Conservation (phyloP, 805 yeast species). For the Zygosaccharomyces lentus region DNA sequence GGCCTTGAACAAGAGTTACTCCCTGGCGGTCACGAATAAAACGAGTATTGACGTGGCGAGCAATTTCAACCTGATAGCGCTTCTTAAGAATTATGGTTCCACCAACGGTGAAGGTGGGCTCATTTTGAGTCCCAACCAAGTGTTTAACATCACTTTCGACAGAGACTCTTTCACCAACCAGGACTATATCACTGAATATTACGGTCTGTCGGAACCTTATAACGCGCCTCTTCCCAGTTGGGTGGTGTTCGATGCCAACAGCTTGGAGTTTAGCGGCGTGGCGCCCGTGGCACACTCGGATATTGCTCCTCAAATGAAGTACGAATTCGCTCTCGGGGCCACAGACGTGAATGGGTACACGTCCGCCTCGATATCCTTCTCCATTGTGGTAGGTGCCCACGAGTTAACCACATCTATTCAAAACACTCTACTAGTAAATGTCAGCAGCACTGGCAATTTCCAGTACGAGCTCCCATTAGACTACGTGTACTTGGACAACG, state of each 20-base stretch:
- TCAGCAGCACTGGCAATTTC: constrained; percentile 57
- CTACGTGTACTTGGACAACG: constrained; percentile 62
- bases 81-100: constrained; percentile 59
- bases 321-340: constrained; percentile 68
- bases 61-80: constrained; percentile 40
- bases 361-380: constrained; percentile 65
- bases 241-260: constrained; percentile 62
- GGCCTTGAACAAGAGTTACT: constrained; percentile 45
- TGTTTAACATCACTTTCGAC: constrained; percentile 63
- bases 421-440: constrained; percentile 55
- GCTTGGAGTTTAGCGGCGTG: constrained; percentile 72
- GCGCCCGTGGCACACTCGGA: constrained; percentile 83
- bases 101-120: constrained; percentile 75
- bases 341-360: constrained; percentile 73
- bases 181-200: constrained; percentile 53
- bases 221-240: constrained; percentile 90
- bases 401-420: constrained; percentile 64
- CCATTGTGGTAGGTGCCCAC: constrained; percentile 83
- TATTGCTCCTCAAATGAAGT: constrained; percentile 81
- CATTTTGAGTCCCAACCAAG: constrained; percentile 65
- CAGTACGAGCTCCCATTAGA: constrained; percentile 57
- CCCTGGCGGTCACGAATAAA: constrained; percentile 55
- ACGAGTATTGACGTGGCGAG: constrained; percentile 44
- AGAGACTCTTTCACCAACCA: constrained; percentile 54
- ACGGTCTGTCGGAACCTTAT: constrained; percentile 69